A percentile compares a stretch with the other conserved stretches of the same genome.
Conservation (phyloP, 306 rosid genomes). For the Cicer chorassanicum region DNA sequence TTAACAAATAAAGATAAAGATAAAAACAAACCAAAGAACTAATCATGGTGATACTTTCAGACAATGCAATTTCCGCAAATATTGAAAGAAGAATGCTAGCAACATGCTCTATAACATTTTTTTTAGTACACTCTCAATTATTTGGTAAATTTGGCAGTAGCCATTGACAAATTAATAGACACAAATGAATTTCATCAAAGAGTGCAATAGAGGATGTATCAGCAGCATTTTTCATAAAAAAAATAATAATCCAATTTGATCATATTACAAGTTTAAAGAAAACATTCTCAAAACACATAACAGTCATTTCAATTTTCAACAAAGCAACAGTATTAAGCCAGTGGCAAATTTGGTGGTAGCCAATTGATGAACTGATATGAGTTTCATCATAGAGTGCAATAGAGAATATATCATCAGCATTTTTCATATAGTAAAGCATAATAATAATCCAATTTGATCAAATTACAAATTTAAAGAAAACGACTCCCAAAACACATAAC, state of each 20-base stretch:
- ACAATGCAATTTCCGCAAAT: slow-evolving; percentile 28
- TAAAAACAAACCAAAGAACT: slow-evolving; percentile 29
- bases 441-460: slow-evolving; percentile 5
- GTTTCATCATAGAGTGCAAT: background rate
- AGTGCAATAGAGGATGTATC: background rate
- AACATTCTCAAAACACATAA: slow-evolving; percentile 2
- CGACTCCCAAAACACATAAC: background rate
- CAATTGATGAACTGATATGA: background rate
- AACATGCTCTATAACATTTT: background rate
- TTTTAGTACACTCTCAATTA: background rate
- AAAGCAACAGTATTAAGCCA: background rate
- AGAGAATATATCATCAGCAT: background rate
- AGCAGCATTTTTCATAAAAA: background rate
- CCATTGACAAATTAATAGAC: background rate
- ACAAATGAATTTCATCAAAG: background rate
- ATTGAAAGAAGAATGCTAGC: slow-evolving; percentile 23
- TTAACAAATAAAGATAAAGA: background rate
- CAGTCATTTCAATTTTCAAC: background rate
- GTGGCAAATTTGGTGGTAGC: background rate
- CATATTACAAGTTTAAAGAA: background rate
- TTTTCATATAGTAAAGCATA: background rate
- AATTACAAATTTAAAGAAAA: slow-evolving; percentile 2
- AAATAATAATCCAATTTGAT: background rate
- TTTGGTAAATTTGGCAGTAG: background rate
- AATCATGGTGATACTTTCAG: background rate